Base-by-base conservation (phyloP, 768 basidiomycete species). In the Trametes maxima region DNA sequence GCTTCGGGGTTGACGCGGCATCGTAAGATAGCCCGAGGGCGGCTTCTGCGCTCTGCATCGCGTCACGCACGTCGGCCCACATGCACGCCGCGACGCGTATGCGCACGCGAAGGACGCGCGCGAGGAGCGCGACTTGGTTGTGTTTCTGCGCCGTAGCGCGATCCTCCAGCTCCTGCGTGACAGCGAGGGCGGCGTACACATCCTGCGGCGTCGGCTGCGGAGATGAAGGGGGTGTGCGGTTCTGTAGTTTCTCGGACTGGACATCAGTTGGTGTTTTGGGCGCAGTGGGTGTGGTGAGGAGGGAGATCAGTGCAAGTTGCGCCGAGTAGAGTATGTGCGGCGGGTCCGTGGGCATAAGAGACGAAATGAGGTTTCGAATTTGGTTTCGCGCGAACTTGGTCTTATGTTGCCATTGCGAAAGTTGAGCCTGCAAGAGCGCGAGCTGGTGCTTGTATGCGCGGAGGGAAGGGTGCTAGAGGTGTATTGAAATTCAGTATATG, bases 391-490 rank as follows among this genome's bases (percentile, higher is more conserved):
- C 83, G 62, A 82, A 83, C 70, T 86, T 89, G 5, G 77, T 65
- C 67, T 87, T 87, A 19, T 80, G 73, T 66, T 83, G 78, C 76
- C 75, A 70, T 45, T 75, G 68, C 33, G 85, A 76, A 50, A 92
- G 78, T 39, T 81, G 84, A 3, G 87, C 83, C 17, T 87, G 86
- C 36, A 90, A 81, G 40, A 85, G 75, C 0, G 82, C 80, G 22
- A 93, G 74, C 58, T 84, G 82, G 3, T 83, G 82, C 44, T 79
- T 82, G 68, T 88, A 86, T 7, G 78, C 73, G 54, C 84, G 79
- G 11, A 93, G 77, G 11, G 87, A 80, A 2, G 90, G 87, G 66
- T 88, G 86, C 86, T 88, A 54, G 0, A 64, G 17, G 54, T 14
- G 53, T 22, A 10, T 24, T 25, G 22, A 59, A 67, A 48, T 66